Conservation (phyloP, 2,329 filamentous ascomycete species). For the Bimuria novae-zelandiae region DNA sequence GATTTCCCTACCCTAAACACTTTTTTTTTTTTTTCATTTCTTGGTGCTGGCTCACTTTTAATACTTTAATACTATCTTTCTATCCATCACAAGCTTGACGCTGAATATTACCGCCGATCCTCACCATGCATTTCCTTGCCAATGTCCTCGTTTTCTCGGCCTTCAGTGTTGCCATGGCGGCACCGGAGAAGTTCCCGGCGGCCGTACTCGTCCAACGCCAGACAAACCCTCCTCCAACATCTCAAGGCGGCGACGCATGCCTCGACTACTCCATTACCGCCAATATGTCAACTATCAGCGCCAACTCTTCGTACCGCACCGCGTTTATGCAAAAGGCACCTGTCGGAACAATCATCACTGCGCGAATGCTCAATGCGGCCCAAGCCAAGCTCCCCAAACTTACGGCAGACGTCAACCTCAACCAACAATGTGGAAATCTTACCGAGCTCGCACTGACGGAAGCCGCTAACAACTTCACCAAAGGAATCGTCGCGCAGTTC, state of each 20-base stretch:
- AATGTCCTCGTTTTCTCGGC: conserved; percentile 32
- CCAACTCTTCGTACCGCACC: conserved; percentile 54
- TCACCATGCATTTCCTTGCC: conserved; percentile 35
- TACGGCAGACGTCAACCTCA: conserved; percentile 49
- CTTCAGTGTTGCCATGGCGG: conserved; percentile 24
- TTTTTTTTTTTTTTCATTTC: conserved; percentile 25
- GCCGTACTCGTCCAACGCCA: conserved; percentile 34
- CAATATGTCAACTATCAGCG: conserved; percentile 54
- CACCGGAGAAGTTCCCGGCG: conserved; percentile 17
- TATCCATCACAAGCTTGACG: conserved; percentile 5
- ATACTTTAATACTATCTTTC: conserved; percentile 20
- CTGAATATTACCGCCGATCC: conserved; percentile 5
- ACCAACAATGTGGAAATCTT: conserved; percentile 53
- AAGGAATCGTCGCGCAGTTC: conserved; percentile 47
- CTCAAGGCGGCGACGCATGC: conserved; percentile 41
- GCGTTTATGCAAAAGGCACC: conserved; percentile 52
- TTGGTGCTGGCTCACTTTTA: conserved; percentile 39
- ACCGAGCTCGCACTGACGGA: conserved; percentile 51
- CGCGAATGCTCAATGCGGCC: conserved; percentile 50
- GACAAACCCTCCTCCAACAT: conserved; percentile 20
- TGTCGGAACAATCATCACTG: conserved; percentile 46
- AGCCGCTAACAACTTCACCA: conserved; percentile 52
- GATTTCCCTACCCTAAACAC: conserved; percentile 16
- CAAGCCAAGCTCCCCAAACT: conserved; percentile 46
- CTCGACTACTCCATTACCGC: conserved; percentile 52